Evolutionary conservation across 2,329 filamentous ascomycete genomes (phyloP).

Genomic region (Fusarium nematophilum): DNA sequence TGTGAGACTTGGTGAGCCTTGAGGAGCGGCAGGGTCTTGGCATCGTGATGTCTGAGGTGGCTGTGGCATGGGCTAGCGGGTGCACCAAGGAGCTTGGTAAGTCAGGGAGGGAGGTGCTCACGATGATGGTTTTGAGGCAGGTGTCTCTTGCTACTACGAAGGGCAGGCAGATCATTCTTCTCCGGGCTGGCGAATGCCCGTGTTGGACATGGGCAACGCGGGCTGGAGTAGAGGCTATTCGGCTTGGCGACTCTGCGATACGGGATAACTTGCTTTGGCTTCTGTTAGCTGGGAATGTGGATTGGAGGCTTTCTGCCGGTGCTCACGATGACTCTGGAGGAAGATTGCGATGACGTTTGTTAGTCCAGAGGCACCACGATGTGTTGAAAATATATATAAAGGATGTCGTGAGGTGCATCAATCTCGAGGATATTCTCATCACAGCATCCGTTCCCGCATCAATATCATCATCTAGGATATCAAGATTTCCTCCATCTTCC

Average conservation of each 20-base stretch:
- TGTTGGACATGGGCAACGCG: not conserved
- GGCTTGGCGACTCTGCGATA: slow-evolving; percentile 20
- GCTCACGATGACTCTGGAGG: slow-evolving; percentile 4
- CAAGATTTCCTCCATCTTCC: not conserved
- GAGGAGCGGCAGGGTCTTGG: slow-evolving; percentile 12
- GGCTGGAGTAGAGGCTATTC: not conserved
- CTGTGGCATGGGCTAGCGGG: slow-evolving; percentile 24
- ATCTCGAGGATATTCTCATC: not conserved
- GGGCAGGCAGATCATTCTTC: slow-evolving; percentile 9
- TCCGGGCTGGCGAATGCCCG: not conserved
- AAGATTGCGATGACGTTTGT: slow-evolving; percentile 26
- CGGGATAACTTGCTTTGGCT: not conserved
- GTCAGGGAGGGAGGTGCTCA: slow-evolving; percentile 9
- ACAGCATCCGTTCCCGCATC: slow-evolving; percentile 5
- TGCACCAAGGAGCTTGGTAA: slow-evolving; percentile 23
- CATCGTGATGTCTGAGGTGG: slow-evolving; percentile 19
- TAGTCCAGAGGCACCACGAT: not conserved
- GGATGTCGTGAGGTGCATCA: not conserved
- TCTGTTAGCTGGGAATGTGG: not conserved
- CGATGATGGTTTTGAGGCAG: not conserved
- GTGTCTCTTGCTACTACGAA: slow-evolving; percentile 3
- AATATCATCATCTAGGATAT: not conserved
- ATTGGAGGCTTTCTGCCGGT: slow-evolving; percentile 8
- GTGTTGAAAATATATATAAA: slow-evolving; percentile 24
- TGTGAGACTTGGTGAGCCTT: not conserved